Evolutionary conservation across 345 rosid genomes (phyloP).

Genomic region (rapeseed (Brassica napus)): Da-Ae NC_063436.1:10078001-10078500

Average conservation of each 20-base stretch:
- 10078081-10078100: neutral
- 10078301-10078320: too few relatives aligned
- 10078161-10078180: neutral
- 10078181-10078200: neutral
- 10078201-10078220: neutral
- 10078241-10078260: neutral
- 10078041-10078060: constrained; percentile 12
- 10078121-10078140: neutral
- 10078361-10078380: neutral
- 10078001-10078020: neutral
- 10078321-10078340: too few relatives aligned
- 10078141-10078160: neutral
- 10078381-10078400: neutral
- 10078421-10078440: neutral
- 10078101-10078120: neutral
- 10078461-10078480: neutral
- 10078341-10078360: neutral
- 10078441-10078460: neutral
- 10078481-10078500: neutral
- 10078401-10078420: neutral
- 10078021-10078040: neutral
- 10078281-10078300: neutral
- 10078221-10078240: neutral
- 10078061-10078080: neutral
- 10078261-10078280: neutral